Base-by-base conservation (phyloP, 2,329 filamentous ascomycete species). In the Nothophaeocryptopus gaeumannii region DNA sequence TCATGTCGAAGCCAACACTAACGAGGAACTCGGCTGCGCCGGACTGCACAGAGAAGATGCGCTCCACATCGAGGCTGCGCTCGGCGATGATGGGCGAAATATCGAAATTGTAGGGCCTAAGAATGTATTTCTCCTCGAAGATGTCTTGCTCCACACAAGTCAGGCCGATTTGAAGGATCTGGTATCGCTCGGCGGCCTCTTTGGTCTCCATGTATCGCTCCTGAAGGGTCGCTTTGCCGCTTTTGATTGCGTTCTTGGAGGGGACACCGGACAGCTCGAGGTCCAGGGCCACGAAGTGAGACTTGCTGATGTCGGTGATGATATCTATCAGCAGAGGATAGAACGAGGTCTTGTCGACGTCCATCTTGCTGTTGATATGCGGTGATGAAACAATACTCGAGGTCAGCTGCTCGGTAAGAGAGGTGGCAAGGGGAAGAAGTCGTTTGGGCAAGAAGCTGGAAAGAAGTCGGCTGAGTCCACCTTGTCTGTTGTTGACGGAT, bases 191-290 rank as follows among this genome's bases (percentile, higher is more conserved):
- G 3, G 83, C 83, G 2, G 80, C 81, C 26, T 69, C 69, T 62
- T 80, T 84, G 49, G 75, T 74, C 54, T 86, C 82, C 9, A 72
- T 67, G 61, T 86, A 87, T 47, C 79, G 76, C 37, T 83, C 70
- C 58, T 86, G 78, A 2, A 86, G 68, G 2, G 75, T 76, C 30
- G 75, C 74, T 50, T 74, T 74, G 32, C 72, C 71, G 33, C 63
- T 60, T 39, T 40, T 47, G 65, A 66, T 41, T 58, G 63, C 45
- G 59, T 60, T 48, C 61, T 74, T 74, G 10, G 66, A 66, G 2
- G 75, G 72, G 15, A 87, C 82, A 2, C 84, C 84, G 11, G 83
- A 85, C 39, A 86, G 77, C 65, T 87, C 84, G 10, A 86, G 72
- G 61, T 87, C 84, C 50, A 87, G 73, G 2, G 82, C 73, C 10